A percentile compares a stretch with the other conserved stretches of the same genome.
Conservation (phyloP, 75 land plant species). For the Pinus albicaulis region DNA sequence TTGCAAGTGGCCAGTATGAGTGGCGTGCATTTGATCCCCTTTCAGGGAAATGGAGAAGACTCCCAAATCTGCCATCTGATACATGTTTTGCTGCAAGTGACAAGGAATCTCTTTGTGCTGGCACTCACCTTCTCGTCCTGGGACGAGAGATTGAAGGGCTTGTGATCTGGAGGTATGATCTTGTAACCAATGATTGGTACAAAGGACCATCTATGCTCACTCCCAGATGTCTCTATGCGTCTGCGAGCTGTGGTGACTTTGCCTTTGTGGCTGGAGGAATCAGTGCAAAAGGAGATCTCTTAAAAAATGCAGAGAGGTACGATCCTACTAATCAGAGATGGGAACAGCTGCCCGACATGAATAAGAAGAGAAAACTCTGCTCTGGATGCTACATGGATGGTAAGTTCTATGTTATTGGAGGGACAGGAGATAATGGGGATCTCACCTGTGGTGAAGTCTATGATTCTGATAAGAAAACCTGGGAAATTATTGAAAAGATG, state of each 20-base stretch:
- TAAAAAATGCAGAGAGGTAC: constrained; percentile 35
- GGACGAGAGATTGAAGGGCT: constrained; percentile 48
- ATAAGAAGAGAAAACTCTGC: constrained; percentile 30
- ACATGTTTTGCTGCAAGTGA: constrained; percentile 41
- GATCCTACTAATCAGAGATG: constrained; percentile 24
- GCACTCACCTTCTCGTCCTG: constrained; percentile 63
- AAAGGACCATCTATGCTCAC: constrained; percentile 54
- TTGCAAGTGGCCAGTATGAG: constrained; percentile 35
- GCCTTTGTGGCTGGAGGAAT: constrained; percentile 75
- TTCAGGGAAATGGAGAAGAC: constrained; percentile 25
- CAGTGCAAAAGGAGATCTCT: constrained; percentile 9
- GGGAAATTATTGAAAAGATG: constrained; percentile 34
- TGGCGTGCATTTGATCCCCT: constrained; percentile 60
- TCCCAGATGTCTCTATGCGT: constrained; percentile 67
- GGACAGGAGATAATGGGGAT: constrained; percentile 16
- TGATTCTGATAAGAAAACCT: constrained; percentile 26
- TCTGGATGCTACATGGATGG: constrained; percentile 47
- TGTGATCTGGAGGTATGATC: constrained; percentile 77
- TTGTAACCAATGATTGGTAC: constrained; percentile 49
- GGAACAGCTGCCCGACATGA: constrained; percentile 47
- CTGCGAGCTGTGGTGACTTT: constrained; percentile 50
- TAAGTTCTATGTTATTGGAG: constrained; percentile 53
- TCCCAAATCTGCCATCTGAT: constrained; percentile 61
- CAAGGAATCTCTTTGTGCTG: constrained; percentile 72
- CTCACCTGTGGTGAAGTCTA: constrained; percentile 47